phyloP scores from a whole-genome alignment of 2,329 filamentous ascomycete species.

The Cercospora sp. region DNA sequence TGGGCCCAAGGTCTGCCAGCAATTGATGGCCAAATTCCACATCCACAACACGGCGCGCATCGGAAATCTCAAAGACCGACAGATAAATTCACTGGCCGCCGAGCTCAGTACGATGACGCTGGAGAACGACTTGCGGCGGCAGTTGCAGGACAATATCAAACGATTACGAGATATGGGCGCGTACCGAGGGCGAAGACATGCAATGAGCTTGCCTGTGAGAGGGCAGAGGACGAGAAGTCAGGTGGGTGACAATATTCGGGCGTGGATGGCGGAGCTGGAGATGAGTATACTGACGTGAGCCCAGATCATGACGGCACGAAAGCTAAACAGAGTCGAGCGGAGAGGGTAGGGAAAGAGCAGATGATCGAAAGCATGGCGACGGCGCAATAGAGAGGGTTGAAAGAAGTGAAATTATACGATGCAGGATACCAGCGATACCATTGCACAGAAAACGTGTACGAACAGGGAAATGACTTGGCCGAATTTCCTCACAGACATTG shows the following conservation, averaged over 20 bases:
- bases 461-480: background rate
- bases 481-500: background rate
- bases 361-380: slow-evolving; percentile 21
- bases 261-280: background rate
- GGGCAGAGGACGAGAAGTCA: slow-evolving; percentile 86
- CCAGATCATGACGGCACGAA: slow-evolving; percentile 60
- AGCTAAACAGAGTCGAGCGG: slow-evolving; percentile 60
- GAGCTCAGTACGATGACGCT: slow-evolving; percentile 90
- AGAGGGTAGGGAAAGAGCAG: slow-evolving; percentile 37
- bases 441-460: slow-evolving; percentile 12
- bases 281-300: slow-evolving; percentile 13
- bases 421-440: slow-evolving; percentile 1
- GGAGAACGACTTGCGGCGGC: slow-evolving; percentile 79
- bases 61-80: slow-evolving; percentile 71
- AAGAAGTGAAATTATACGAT: background rate
- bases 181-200: slow-evolving; percentile 85
- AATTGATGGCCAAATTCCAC: slow-evolving; percentile 82
- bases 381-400: slow-evolving; percentile 17
- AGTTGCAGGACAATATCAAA: slow-evolving; percentile 80
- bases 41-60: slow-evolving; percentile 83
- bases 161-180: slow-evolving; percentile 86
- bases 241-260: slow-evolving; percentile 44
- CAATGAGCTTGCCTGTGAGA: slow-evolving; percentile 86
- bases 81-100: slow-evolving; percentile 76
- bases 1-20: slow-evolving; percentile 66